Percentiles rank a stretch among this genome's conserved stretches.
Evolutionary conservation across 139 green algal genomes (phyloP).

Genomic region (Chlorella sp.): DNA sequence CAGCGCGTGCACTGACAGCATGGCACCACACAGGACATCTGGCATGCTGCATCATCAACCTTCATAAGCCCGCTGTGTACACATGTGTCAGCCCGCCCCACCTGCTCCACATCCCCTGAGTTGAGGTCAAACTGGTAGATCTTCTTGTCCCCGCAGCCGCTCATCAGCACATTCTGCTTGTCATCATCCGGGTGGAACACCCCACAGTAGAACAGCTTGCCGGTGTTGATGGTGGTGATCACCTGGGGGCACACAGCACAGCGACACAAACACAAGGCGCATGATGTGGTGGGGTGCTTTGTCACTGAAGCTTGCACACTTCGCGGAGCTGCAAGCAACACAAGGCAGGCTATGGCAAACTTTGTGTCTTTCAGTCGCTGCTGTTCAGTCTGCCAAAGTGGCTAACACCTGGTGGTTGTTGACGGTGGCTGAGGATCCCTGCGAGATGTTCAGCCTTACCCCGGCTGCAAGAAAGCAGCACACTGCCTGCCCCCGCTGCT

Average conservation of each 20-base stretch:
- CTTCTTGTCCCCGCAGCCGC: constrained; percentile 91
- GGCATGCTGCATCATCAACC: background rate
- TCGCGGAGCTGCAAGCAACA: background rate
- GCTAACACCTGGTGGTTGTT: background rate
- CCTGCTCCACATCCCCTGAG: constrained; percentile 77
- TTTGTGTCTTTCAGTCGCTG: too few species aligned
- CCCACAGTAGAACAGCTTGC: constrained; percentile 77
- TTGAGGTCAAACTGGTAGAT: constrained; percentile 89
- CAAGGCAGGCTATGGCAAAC: background rate
- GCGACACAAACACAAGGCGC: background rate
- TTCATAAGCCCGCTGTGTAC: background rate
- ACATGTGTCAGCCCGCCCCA: too few species aligned
- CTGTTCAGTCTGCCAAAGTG: background rate
- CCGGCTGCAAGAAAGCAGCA: background rate
- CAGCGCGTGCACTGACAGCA: background rate
- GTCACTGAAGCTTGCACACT: too few species aligned
- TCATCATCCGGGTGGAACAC: constrained; percentile 90
- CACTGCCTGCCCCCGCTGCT: background rate
- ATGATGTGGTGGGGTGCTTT: background rate
- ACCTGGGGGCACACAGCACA: constrained; percentile 11
- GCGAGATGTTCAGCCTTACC: too few species aligned
- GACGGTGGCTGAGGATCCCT: background rate
- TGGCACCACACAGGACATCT: background rate
- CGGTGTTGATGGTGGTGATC: constrained; percentile 60
- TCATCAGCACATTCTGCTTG: constrained; percentile 91